phyloP scores from a whole-genome alignment of 495 filamentous ascomycete species.

The Hapsidospora chrysogenum region DNA sequence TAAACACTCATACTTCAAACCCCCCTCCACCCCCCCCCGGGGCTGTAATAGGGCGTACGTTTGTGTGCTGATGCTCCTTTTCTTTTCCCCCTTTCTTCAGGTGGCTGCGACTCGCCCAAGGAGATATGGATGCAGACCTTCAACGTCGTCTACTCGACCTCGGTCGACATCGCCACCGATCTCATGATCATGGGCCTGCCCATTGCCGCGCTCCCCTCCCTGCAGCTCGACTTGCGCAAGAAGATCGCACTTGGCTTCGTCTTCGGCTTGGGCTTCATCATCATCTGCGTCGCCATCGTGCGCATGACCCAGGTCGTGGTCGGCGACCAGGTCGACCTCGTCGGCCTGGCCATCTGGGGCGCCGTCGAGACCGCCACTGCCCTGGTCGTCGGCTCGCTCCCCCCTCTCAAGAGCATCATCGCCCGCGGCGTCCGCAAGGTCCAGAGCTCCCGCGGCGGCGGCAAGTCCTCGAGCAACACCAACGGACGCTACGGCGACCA shows the following conservation, averaged over 20 bases:
- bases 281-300: slow-evolving; percentile 33
- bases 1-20: too few species aligned
- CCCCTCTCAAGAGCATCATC: not conserved
- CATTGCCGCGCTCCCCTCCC: not conserved
- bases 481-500: too few species aligned
- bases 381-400: not conserved
- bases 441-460: not conserved
- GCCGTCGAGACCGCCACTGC: not conserved
- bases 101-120: slow-evolving; percentile 8
- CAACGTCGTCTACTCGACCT: slow-evolving; percentile 26
- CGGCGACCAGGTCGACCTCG: not conserved
- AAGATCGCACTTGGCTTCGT: slow-evolving; percentile 29
- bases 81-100: too few species aligned
- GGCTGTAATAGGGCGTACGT: too few species aligned
- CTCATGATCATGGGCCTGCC: slow-evolving; percentile 13
- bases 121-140: slow-evolving; percentile 18
- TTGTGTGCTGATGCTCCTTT: too few species aligned
- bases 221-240: slow-evolving; percentile 8
- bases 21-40: too few species aligned
- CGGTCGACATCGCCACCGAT: slow-evolving; percentile 25
- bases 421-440: not conserved
- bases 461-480: not conserved
- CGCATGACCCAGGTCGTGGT: slow-evolving; percentile 22
- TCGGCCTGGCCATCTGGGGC: not conserved
- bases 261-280: slow-evolving; percentile 32